Conservation (phyloP, 2,329 filamentous ascomycete species). For the Hymenoscyphus repandus region DNA sequence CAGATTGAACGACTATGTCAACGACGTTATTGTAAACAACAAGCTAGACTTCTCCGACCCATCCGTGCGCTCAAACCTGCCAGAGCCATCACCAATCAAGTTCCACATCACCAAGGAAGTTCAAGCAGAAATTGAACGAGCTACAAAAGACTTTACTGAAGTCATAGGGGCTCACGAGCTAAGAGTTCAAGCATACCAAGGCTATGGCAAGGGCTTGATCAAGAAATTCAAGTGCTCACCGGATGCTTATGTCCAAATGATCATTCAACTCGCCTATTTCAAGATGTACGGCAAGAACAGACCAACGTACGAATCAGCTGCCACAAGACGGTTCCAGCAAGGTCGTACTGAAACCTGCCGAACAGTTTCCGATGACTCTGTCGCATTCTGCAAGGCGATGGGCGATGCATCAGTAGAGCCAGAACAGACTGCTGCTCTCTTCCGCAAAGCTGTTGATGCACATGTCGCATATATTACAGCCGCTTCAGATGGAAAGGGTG, state of each 20-base stretch:
- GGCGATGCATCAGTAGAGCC: slow-evolving; percentile 59
- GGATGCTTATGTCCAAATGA: slow-evolving; percentile 96
- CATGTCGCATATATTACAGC: slow-evolving; percentile 89
- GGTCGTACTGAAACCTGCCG: slow-evolving; percentile 96
- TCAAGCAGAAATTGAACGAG: slow-evolving; percentile 71
- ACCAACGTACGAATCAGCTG: slow-evolving; percentile 94
- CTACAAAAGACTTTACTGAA: slow-evolving; percentile 70
- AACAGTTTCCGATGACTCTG: slow-evolving; percentile 82
- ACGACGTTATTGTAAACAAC: slow-evolving; percentile 87
- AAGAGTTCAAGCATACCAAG: slow-evolving; percentile 90
- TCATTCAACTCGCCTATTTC: slow-evolving; percentile 96
- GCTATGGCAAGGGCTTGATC: slow-evolving; percentile 95
- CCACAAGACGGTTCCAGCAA: slow-evolving; percentile 90
- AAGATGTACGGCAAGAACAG: slow-evolving; percentile 99
- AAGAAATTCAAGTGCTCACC: slow-evolving; percentile 99
- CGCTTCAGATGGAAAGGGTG: slow-evolving; percentile 86
- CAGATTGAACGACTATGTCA: slow-evolving; percentile 91
- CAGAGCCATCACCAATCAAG: slow-evolving; percentile 70
- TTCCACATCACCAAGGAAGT: slow-evolving; percentile 75
- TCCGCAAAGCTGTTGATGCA: slow-evolving; percentile 74
- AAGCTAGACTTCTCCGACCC: slow-evolving; percentile 86
- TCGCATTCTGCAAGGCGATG: slow-evolving; percentile 87
- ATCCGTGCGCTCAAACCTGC: slow-evolving; percentile 71
- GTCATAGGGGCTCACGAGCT: slow-evolving; percentile 88
- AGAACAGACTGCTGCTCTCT: slow-evolving; percentile 64